Conservation (phyloP, 1,139 yeast species). For the Saccharomyces hybrid region DNA sequence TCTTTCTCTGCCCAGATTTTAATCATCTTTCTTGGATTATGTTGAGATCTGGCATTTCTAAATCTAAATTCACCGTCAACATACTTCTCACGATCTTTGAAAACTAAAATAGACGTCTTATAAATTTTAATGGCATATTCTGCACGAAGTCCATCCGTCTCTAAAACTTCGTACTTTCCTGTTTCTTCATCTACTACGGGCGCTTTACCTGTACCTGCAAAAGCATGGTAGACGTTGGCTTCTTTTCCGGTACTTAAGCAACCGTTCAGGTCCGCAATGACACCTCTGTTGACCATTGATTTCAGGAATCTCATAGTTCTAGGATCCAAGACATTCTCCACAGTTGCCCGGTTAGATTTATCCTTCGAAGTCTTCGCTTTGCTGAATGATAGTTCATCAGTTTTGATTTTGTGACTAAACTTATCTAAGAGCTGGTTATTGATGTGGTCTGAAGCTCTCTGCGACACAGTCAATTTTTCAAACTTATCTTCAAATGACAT, state of each 20-base stretch:
- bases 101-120: conserved; percentile 90
- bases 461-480: conserved; percentile 13
- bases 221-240: conserved; percentile 94
- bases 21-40: conserved; percentile 95
- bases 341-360: conserved; percentile 90
- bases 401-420: conserved; percentile 56
- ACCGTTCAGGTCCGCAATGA: conserved; percentile 80
- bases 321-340: conserved; percentile 93
- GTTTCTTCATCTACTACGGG: background rate
- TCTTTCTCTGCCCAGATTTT: conserved; percentile 98
- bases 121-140: conserved; percentile 88
- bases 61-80: conserved; percentile 95
- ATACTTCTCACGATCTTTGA: conserved; percentile 91
- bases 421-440: conserved; percentile 55
- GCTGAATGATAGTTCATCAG: conserved; percentile 47
- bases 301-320: conserved; percentile 78
- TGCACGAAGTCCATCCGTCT: conserved; percentile 25
- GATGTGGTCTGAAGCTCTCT: conserved; percentile 26
- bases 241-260: conserved; percentile 96
- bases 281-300: conserved; percentile 74
- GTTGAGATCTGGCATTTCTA: conserved; percentile 73
- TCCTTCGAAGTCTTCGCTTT: conserved; percentile 61
- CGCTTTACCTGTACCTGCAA: conserved; percentile 47
- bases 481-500: conserved; percentile 23
- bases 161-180: conserved; percentile 3